Percentiles rank a stretch among this genome's conserved stretches.
These are phyloP conservation scores for Fraxinus velutina DNA, from an alignment of 305 asterid genomes.

Conservation along the genomic window DNA sequence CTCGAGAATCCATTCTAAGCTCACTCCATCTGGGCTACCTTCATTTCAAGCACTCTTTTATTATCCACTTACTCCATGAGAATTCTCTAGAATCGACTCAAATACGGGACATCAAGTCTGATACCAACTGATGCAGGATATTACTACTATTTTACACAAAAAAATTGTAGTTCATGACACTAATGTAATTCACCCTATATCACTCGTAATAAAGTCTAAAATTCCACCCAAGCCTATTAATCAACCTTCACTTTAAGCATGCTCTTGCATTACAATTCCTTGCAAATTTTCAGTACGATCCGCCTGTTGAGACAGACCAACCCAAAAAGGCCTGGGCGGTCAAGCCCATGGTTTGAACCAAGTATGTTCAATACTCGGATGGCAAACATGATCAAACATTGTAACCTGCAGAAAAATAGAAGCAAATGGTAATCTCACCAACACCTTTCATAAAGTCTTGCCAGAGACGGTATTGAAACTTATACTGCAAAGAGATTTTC, in stretches of 20 bases:
- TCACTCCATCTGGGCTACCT: background rate
- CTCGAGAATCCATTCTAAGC: background rate
- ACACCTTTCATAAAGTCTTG: background rate
- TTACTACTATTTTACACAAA: background rate
- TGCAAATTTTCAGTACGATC: background rate
- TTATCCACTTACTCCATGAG: too few relatives aligned
- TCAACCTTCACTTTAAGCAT: background rate
- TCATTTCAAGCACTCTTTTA: background rate
- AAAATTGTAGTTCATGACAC: background rate
- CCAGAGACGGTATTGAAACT: background rate
- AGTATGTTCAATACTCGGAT: background rate
- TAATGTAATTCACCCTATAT: background rate
- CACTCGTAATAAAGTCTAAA: background rate
- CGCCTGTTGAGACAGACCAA: background rate
- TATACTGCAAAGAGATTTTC: background rate
- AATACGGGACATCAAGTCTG: too few relatives aligned
- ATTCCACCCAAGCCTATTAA: background rate
- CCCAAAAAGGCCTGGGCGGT: background rate
- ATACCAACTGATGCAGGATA: too few relatives aligned
- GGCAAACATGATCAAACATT: background rate
- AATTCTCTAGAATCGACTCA: background rate
- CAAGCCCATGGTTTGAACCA: background rate
- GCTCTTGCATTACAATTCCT: background rate
- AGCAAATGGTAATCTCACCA: background rate
- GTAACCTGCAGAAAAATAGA: background rate